Evolutionary conservation across 345 rosid genomes (phyloP), one percentile per base, ranked within the genome.

Genomic region (Pistacia vera): DNA sequence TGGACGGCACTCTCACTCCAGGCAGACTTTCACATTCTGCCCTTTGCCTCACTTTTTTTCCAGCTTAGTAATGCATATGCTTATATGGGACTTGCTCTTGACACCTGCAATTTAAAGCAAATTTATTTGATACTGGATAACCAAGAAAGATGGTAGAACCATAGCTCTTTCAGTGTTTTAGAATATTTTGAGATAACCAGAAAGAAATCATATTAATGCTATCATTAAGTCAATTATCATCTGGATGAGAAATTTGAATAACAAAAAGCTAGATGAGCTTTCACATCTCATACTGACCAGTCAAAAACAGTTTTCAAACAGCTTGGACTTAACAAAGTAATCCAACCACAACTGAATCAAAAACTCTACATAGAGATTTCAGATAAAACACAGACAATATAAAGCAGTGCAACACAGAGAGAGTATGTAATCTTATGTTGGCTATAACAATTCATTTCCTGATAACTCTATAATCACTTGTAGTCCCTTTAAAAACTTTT

Each of bases 41-140:
- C 1, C 9, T 41, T 41, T 41, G 46, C 46, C 46, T 41, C 11
- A 48, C 28, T 2, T 38, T 44, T 63, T 25, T 16, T 22, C 41
- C 18, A 41, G 44, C 55, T 36, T 11, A 30, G 46, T 10, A 48
- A 22, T 55, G 44, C 36, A 4, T 41, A 41, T 33, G 57, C 57
- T 57, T 60, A 80, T 71, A 80, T 71, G 33, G 83, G 83, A 67
- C 79, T 71, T 57, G 58, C 83, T 75, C 71, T 75, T 65, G 78
- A 75, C 0, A 18, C 73, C 83, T 80, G 75, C 57, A 70, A 57
- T 9, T 63, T 25, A n/a, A 58, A 72, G 52, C 68, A 76, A 33
- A 35, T 60, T 25, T 4, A 17, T 60, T 18, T 14, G 49, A 60
- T 28, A 44, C 1, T 20, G 25, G 55, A 58, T 30, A 65, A 36